phyloP scores from a whole-genome alignment of 2,329 filamentous ascomycete species.

The Hypoxylon sp. region DNA sequence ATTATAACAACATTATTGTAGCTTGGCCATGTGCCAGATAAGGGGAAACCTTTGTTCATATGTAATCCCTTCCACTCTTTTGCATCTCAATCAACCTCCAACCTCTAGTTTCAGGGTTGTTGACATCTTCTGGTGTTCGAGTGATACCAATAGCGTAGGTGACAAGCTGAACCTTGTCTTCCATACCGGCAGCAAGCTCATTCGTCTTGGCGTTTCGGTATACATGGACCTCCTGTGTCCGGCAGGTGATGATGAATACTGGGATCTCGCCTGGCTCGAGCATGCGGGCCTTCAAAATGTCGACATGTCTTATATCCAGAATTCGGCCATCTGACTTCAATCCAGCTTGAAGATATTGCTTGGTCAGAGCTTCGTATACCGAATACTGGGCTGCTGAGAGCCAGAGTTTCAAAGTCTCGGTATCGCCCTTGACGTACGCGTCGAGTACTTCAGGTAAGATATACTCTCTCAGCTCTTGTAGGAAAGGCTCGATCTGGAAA shows the following conservation, averaged over 20 bases:
- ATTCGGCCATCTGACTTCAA: conserved; percentile 96
- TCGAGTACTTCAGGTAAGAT: conserved; percentile 97
- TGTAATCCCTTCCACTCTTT: conserved; percentile 94
- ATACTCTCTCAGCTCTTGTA: conserved; percentile 96
- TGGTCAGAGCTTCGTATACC: conserved; percentile 95
- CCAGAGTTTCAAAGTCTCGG: conserved; percentile 92
- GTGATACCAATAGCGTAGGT: conserved; percentile 99
- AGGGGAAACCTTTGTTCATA: conserved; percentile 56
- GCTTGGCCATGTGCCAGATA: conserved; percentile 20
- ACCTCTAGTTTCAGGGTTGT: conserved; percentile 94
- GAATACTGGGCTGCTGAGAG: conserved; percentile 96
- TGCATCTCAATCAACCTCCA: conserved; percentile 99
- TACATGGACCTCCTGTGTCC: conserved; percentile 97
- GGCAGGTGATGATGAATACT: conserved; percentile 96
- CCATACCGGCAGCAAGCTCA: conserved; percentile 94
- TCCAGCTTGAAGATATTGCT: conserved; percentile 94
- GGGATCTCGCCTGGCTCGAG: conserved; percentile 89
- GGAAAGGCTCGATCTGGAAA: conserved; percentile 95
- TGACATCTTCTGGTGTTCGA: conserved; percentile 92
- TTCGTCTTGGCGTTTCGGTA: conserved; percentile 93
- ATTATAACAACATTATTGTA: conserved; percentile 50
- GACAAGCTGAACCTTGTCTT: conserved; percentile 97
- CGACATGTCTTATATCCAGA: conserved; percentile 93
- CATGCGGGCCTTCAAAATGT: conserved; percentile 85
- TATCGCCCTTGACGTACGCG: conserved; percentile 96